These are phyloP conservation scores for Eucalyptus guilfoylei DNA, from an alignment of 345 rosid species.

Conservation along the genomic window DNA sequence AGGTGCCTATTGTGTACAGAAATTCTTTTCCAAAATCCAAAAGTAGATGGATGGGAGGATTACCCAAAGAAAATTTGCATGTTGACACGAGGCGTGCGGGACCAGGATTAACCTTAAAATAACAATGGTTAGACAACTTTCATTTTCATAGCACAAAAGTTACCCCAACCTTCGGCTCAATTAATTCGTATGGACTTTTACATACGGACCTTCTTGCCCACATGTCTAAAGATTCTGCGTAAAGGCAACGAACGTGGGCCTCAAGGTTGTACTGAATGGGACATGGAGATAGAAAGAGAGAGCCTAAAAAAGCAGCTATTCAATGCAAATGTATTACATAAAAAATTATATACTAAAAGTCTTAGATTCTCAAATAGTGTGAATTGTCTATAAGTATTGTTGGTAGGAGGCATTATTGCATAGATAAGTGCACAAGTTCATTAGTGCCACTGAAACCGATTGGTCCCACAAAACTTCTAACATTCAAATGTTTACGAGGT, in stretches of 20 bases:
- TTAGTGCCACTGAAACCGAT: background rate
- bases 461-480: background rate
- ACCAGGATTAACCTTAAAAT: background rate
- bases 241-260: background rate
- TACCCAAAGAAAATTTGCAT: background rate
- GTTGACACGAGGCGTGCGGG: background rate
- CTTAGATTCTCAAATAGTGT: background rate
- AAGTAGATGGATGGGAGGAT: background rate
- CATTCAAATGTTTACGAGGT: background rate
- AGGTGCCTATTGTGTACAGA: background rate
- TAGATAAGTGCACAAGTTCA: background rate
- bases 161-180: background rate
- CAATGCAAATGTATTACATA: background rate
- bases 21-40: background rate
- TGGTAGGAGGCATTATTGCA: background rate
- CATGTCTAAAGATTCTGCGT: background rate
- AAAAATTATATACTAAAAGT: background rate
- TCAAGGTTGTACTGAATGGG: background rate
- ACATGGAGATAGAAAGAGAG: background rate
- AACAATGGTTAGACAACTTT: background rate
- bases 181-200: background rate
- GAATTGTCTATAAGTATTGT: background rate
- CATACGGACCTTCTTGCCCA: background rate
- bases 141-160: background rate
- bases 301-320: background rate